phyloP scores from a whole-genome alignment of 805 yeast species.

The Cyberlindnera japonica region DNA sequence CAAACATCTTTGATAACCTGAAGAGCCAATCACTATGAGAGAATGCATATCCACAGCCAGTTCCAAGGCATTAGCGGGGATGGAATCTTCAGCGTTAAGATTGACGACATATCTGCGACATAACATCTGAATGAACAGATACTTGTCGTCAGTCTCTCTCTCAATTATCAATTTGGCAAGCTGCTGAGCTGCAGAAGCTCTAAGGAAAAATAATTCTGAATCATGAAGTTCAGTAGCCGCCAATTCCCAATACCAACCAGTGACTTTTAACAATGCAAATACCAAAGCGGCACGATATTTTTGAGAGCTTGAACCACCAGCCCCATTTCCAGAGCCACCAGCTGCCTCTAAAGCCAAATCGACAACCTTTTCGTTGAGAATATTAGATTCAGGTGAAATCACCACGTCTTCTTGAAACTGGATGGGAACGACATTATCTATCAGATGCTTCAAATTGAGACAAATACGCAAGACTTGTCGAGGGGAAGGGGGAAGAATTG shows the following conservation, averaged over 20 bases:
- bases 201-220: constrained; percentile 53
- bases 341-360: constrained; percentile 67
- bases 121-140: constrained; percentile 68
- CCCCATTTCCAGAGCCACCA: constrained; percentile 69
- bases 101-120: constrained; percentile 71
- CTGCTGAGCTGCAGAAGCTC: constrained; percentile 70
- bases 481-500: constrained; percentile 45
- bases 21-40: constrained; percentile 68
- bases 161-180: constrained; percentile 72
- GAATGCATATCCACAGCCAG: constrained; percentile 84
- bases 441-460: constrained; percentile 64
- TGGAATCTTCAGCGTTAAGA: constrained; percentile 55
- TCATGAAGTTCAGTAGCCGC: constrained; percentile 61
- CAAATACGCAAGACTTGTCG: constrained; percentile 69
- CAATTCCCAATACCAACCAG: constrained; percentile 70
- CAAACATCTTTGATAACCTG: constrained; percentile 82
- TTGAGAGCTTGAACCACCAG: constrained; percentile 47
- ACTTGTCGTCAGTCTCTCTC: constrained; percentile 46
- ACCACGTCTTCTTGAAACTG: constrained; percentile 50
- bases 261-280: constrained; percentile 70
- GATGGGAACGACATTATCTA: constrained; percentile 69
- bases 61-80: constrained; percentile 74
- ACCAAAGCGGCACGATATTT: constrained; percentile 66
- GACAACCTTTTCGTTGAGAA: constrained; percentile 57
- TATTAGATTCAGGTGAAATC: constrained; percentile 51